These are phyloP conservation scores for Alliaria petiolata DNA, from an alignment of 345 rosid genomes.

Conservation along the genomic window DNA sequence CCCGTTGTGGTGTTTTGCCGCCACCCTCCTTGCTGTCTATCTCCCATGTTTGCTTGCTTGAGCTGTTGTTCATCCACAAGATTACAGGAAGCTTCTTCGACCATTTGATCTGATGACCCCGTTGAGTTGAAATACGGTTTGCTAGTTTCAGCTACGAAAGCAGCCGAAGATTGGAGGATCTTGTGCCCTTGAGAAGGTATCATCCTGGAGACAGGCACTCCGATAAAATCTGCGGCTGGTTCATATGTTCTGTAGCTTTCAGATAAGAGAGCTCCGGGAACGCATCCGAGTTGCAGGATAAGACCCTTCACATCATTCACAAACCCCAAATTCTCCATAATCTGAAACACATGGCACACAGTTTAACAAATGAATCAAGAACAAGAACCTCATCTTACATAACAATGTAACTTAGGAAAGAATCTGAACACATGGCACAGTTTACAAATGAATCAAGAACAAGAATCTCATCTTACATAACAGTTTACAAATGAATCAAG, in stretches of 20 bases:
- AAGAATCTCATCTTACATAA: too few species aligned
- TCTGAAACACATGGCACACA: conserved; percentile 53
- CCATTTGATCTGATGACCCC: conserved; percentile 24
- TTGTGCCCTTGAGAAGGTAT: conserved; percentile 35
- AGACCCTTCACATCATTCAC: conserved; percentile 70
- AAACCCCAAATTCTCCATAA: conserved; percentile 73
- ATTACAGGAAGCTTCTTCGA: conserved; percentile 14
- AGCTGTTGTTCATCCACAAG: conserved; percentile 21
- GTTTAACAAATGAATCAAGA: neutral
- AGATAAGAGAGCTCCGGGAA: conserved; percentile 69
- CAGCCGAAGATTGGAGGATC: conserved; percentile 31
- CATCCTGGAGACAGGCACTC: conserved; percentile 45
- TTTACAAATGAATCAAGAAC: too few species aligned
- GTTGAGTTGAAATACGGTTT: conserved; percentile 42
- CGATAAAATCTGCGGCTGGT: conserved; percentile 37
- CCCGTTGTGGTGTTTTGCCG: conserved; percentile 2
- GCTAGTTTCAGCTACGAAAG: conserved; percentile 31
- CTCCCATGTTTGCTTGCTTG: conserved; percentile 6
- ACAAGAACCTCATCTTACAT: conserved; percentile 1
- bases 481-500: too few species aligned
- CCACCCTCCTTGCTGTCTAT: conserved; percentile 22
- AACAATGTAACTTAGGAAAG: neutral
- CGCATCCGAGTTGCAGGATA: conserved; percentile 69
- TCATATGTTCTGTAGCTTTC: conserved; percentile 43
- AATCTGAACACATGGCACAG: too few species aligned